A percentile compares a stretch with the other conserved stretches of the same genome.
These are phyloP conservation scores for Solanum tarijense DNA, from an alignment of 257 asterid genomes.

Conservation along the genomic window DNA sequence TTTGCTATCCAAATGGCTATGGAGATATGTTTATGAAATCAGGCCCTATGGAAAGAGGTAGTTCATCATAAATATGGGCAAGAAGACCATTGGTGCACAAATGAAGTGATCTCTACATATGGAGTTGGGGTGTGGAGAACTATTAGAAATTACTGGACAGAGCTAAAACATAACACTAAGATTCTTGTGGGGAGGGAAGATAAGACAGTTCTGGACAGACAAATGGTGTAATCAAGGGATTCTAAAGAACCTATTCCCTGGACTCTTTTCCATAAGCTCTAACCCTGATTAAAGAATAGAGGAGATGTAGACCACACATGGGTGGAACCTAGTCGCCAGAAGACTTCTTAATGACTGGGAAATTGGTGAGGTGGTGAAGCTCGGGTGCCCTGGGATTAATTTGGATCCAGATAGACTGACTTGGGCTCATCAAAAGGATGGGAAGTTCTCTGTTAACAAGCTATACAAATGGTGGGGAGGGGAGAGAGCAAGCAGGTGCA, in stretches of 20 bases:
- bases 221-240: not conserved
- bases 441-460: not conserved
- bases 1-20: not conserved
- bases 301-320: not conserved
- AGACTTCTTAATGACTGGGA: not conserved
- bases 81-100: not conserved
- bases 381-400: not conserved
- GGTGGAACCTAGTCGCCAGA: not conserved
- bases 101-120: not conserved
- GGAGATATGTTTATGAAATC: not conserved
- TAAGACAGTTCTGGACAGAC: not conserved
- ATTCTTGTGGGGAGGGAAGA: not conserved
- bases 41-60: not conserved
- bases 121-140: not conserved
- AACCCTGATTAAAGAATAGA: not conserved
- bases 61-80: not conserved
- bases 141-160: not conserved
- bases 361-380: not conserved
- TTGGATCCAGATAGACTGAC: not conserved
- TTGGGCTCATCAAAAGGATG: not conserved
- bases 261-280: not conserved
- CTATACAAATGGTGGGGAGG: not conserved
- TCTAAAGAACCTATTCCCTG: not conserved
- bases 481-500: not conserved
- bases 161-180: not conserved